These are phyloP conservation scores for Leccinum boreale DNA, from an alignment of 768 basidiomycete genomes.

Conservation along the genomic window DNA sequence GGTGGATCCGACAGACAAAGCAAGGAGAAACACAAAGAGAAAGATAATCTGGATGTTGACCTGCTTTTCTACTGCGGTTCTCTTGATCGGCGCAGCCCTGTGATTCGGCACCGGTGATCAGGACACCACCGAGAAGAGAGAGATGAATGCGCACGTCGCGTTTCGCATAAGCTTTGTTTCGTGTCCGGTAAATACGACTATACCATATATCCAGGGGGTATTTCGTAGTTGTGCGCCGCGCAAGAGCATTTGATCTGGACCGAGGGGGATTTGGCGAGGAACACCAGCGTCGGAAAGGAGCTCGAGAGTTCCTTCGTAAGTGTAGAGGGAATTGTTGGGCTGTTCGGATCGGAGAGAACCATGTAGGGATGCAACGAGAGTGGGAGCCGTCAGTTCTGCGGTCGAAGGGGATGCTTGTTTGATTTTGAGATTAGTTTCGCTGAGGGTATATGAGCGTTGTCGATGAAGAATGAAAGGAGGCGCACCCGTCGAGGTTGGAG, in stretches of 20 bases:
- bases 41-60: slow-evolving; percentile 97
- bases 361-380: slow-evolving; percentile 64
- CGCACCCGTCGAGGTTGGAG: slow-evolving; percentile 93
- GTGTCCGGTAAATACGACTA: slow-evolving; percentile 93
- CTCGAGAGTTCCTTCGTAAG: slow-evolving; percentile 83
- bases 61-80: slow-evolving; percentile 92
- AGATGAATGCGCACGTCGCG: slow-evolving; percentile 72
- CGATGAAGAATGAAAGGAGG: neutral
- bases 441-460: slow-evolving; percentile 25
- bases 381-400: slow-evolving; percentile 70
- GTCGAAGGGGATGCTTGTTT: slow-evolving; percentile 92
- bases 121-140: neutral
- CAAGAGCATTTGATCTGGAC: slow-evolving; percentile 91
- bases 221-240: slow-evolving; percentile 95
- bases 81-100: slow-evolving; percentile 94
- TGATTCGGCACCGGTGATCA: neutral
- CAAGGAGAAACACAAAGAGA: slow-evolving; percentile 83
- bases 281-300: slow-evolving; percentile 52
- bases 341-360: slow-evolving; percentile 93
- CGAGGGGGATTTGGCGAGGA: slow-evolving; percentile 82
- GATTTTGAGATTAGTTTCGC: slow-evolving; percentile 98
- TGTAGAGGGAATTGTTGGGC: slow-evolving; percentile 96
- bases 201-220: slow-evolving; percentile 93
- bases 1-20: slow-evolving; percentile 85
- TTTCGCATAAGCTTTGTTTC: slow-evolving; percentile 99